These are phyloP conservation scores for Fonsecaea multimorphosa DNA, from an alignment of 2,329 filamentous ascomycete species.

Conservation along the genomic window DNA sequence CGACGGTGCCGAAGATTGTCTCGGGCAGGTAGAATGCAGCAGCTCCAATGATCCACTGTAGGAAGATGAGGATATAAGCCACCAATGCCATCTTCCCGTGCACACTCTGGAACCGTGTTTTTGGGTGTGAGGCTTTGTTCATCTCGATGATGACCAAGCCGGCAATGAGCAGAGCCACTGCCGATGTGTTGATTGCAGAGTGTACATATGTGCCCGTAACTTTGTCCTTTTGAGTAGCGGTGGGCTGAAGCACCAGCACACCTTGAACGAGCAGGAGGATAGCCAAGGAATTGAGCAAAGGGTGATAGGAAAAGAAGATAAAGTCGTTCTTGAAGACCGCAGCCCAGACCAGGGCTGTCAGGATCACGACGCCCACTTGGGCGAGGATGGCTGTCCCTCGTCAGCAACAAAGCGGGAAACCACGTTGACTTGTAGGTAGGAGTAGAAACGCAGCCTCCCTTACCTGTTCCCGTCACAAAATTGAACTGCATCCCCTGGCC, in stretches of 20 bases:
- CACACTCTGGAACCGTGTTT: conserved; percentile 71
- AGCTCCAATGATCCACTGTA: conserved; percentile 80
- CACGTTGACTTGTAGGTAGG: conserved; percentile 72
- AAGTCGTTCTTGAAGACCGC: conserved; percentile 72
- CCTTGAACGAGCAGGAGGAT: conserved; percentile 78
- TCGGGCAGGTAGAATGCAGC: conserved; percentile 78
- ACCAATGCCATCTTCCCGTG: conserved; percentile 84
- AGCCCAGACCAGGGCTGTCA: conserved; percentile 78
- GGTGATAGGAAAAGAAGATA: conserved; percentile 87
- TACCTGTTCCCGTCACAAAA: conserved; percentile 70
- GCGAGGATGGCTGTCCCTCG: conserved; percentile 81
- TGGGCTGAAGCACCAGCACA: conserved; percentile 86
- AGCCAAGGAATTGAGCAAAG: conserved; percentile 68
- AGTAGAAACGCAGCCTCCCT: conserved; percentile 21
- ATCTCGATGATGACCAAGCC: conserved; percentile 59
- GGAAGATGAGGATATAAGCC: conserved; percentile 70
- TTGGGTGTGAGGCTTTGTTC: conserved; percentile 79
- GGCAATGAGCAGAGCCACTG: conserved; percentile 51
- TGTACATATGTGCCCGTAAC: conserved; percentile 67
- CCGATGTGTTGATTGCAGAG: conserved; percentile 65
- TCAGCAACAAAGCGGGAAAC: conserved; percentile 23
- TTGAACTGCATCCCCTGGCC: conserved; percentile 71
- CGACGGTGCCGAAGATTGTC: conserved; percentile 74
- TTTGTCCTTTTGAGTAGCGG: conserved; percentile 78
- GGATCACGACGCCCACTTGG: conserved; percentile 77